Base-by-base conservation (phyloP, 768 basidiomycete genomes). In the Boletales sp. region DNA sequence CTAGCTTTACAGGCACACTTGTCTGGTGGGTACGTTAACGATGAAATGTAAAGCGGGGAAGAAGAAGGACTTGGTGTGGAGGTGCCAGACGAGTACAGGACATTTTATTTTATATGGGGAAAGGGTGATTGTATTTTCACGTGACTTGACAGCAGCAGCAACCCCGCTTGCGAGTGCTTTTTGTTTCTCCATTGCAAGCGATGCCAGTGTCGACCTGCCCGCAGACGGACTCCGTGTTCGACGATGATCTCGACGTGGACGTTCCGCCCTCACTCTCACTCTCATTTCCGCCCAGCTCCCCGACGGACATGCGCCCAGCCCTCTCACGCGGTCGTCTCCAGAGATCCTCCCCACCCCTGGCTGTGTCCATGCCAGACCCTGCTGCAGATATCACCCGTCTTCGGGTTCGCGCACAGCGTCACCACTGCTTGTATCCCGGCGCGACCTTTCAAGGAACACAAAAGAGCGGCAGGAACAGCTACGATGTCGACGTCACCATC, bases 401-500 rank as follows among this genome's bases (percentile, higher is more conserved):
- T 42, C 84, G 88, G 36, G 79, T 89, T 34, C 80, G 84, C 42
- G 78, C 85, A 17, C 82, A 82, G 55, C 79, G 78, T 12, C 86
- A 87, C 62, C 82, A 87, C 56, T 90, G 86, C 65, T 75, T 91
- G 10, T 90, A 94, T 69, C 87, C 94, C 29, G 95, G 95, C 3
- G 87, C 91, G 36, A 77, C 80, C 14, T 98, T 94, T 67, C 77
- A 83, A 52, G 95, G 95, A 3, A 93, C 90, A 0, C 95, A 98
- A 72, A 92, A 93, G 72, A 90, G 87, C 55, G 95, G 94, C 4
- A 79, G 92, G 58, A 94, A 89, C 65, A 89, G 87, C 63, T 97
- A 97, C 74, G 91, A 95, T 54, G 95, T 97, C 37, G 87, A 83
- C 61, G 92, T 98, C 49, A 87, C 86, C 49, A 88, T 98, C 47